Evolutionary conservation across 192 early-diverging fungal species (phyloP).

Genomic region (Thamnidium elegans): DNA sequence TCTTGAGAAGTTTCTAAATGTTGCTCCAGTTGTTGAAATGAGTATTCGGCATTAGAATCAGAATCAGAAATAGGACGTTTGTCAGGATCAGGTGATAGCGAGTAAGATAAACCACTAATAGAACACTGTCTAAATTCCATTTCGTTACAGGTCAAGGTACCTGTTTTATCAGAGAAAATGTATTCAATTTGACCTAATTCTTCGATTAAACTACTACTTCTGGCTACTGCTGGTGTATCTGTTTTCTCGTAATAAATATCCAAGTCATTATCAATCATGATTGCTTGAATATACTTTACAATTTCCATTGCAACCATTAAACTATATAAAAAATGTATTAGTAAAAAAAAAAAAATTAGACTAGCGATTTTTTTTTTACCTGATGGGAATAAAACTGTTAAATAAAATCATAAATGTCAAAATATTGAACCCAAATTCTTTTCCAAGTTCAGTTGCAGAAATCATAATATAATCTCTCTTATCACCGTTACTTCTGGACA

Average conservation of each 20-base stretch:
- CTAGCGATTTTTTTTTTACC: constrained; percentile 36
- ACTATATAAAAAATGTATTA: constrained; percentile 43
- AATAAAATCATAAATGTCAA: constrained; percentile 96
- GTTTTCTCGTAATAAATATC: constrained; percentile 96
- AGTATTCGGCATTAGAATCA: constrained; percentile 55
- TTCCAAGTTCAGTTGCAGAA: constrained; percentile 17
- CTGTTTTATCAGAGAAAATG: constrained; percentile 44
- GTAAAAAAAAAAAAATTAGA: not conserved
- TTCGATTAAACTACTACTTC: constrained; percentile 85
- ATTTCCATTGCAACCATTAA: constrained; percentile 99
- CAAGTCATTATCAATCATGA: constrained; percentile 87
- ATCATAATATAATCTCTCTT: constrained; percentile 45
- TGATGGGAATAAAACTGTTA: constrained; percentile 98
- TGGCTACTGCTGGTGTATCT: constrained; percentile 87
- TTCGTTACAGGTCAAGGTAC: constrained; percentile 35
- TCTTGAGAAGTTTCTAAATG: constrained; percentile 56
- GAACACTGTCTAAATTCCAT: constrained; percentile 84
- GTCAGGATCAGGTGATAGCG: constrained; percentile 79
- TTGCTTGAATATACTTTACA: constrained; percentile 87
- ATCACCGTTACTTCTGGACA: constrained; percentile 43
- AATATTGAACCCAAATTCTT: constrained; percentile 82
- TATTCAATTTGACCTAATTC: constrained; percentile 94
- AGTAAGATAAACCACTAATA: constrained; percentile 87
- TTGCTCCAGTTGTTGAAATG: constrained; percentile 55
- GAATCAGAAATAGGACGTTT: constrained; percentile 70